These are phyloP conservation scores for Lentinula boryana DNA, from an alignment of 768 basidiomycete genomes.

Conservation along the genomic window DNA sequence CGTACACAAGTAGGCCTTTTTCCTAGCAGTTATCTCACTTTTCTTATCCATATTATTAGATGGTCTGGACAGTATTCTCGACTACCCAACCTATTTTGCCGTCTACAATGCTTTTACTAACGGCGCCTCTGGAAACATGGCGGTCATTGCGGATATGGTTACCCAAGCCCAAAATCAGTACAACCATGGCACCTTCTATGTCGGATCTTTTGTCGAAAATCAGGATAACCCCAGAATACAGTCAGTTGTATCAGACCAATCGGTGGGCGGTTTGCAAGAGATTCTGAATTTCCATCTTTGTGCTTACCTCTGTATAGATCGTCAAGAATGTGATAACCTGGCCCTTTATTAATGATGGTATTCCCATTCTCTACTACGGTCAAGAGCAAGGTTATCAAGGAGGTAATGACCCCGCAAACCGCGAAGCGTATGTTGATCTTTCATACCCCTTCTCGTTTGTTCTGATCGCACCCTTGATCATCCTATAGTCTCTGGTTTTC, in stretches of 20 bases:
- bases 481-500: constrained; percentile 51
- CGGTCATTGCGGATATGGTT: constrained; percentile 17
- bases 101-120: constrained; percentile 48
- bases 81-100: constrained; percentile 53
- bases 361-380: constrained; percentile 67
- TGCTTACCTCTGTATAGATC: constrained; percentile 13
- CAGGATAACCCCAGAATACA: constrained; percentile 61
- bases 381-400: constrained; percentile 64
- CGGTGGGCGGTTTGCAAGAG: constrained; percentile 22
- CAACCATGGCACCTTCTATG: constrained; percentile 28
- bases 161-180: constrained; percentile 36
- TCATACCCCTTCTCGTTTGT: neutral
- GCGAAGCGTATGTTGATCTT: constrained; percentile 39
- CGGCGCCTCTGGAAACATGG: constrained; percentile 42
- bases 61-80: constrained; percentile 47
- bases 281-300: neutral
- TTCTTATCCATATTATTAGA: neutral
- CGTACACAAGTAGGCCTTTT: constrained; percentile 27
- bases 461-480: neutral
- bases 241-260: constrained; percentile 40
- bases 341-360: constrained; percentile 61
- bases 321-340: constrained; percentile 55
- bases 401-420: constrained; percentile 52
- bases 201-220: constrained; percentile 67
- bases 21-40: neutral